Evolutionary conservation across 2,329 filamentous ascomycete species (phyloP), one percentile per base, ranked within the genome.

Genomic region (Claviceps paspali): DNA sequence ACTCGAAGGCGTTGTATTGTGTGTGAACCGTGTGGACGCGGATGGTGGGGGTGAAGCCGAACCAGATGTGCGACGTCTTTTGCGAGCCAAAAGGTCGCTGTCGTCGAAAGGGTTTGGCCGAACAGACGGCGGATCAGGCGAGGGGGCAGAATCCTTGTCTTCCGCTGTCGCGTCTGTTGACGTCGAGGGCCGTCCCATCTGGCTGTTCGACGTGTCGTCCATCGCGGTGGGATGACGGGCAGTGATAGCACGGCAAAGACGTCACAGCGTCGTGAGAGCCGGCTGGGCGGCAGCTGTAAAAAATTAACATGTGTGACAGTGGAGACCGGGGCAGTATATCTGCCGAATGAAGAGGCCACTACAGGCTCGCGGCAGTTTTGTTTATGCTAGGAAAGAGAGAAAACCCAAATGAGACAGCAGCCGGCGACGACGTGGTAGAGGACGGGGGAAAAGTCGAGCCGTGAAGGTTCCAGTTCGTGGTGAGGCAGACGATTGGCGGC

Each of bases 61-160:
- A 36, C 65, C 57, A 11, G 73, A 77, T 22, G 73, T 75, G 46
- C 74, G 68, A 44, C 70, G 73, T 36, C 75, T 70, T 55, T 79
- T 79, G 45, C 74, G 64, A 39, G 73, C 64, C 29, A 66, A 62
- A 33, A 57, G 50, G 45, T 73, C 68, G 51, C 57, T 61, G 56
- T 76, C 72, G 58, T 76, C 66, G 53, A 78, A 79, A 29, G 75
- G 75, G 45, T 79, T 77, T 36, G 70, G 71, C 44, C 75, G 68
- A 47, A 68, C 73, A 49, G 73, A 70, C 55, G 66, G 67, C 54
- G 71, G 68, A 62, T 79, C 75, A 57, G 70, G 69, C 50, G 73
- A 77, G 57, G 37, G 27, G 12, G 19, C 40, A 17, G 24, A 14
- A 24, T 35, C 37, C 29, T 14, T 12, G 6, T 31, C 40, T 17